Evolutionary conservation across 768 basidiomycete genomes (phyloP), one percentile per base, ranked within the genome.

Genomic region (Boletales sp.): DNA sequence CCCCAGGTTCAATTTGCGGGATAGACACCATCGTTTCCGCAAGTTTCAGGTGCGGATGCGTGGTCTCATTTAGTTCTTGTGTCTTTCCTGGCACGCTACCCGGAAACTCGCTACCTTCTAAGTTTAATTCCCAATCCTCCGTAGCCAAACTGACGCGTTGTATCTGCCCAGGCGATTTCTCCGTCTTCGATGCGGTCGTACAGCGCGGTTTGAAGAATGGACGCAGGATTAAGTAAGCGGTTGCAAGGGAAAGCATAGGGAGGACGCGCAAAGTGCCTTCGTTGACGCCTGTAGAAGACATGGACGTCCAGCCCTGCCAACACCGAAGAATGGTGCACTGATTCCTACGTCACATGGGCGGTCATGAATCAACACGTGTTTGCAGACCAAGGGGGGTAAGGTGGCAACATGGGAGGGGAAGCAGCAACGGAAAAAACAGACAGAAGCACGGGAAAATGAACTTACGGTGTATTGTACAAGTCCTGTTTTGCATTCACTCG

Each of bases 211-310:
- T 72, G 75, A 88, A 87, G 69, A 87, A 83, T 0, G 85, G 85
- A 9, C 86, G 77, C 0, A 87, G 72, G 17, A 86, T 70, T 49
- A 79, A 67, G 54, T 88, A 87, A 0, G 84, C 77, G 0, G 81
- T 75, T 8, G 81, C 67, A 17, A 82, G 72, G 0, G 67, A 66
- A 41, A 86, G 66, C 63, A 78, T 73, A 0, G 84, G 84, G 37
- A 82, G 74, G n/a, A 86, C 78, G 2, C 74, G 72, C 1, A 87
- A 71, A 0, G 84, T 86, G 12, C 86, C 86, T 60, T 86, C 82
- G 14, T 69, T 69, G 0, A 79, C 77, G 0, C 78, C 81, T 5
- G 82, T 82, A 38, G 59, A 66, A 7, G 78, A 80, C 54, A 81
- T 65, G 10, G 74, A 75, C 10, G 75, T 77, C 79, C 78, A 82